These are phyloP conservation scores for Persicaria maculosa DNA, from an alignment of 148 eudicot species.

Conservation along the genomic window DNA sequence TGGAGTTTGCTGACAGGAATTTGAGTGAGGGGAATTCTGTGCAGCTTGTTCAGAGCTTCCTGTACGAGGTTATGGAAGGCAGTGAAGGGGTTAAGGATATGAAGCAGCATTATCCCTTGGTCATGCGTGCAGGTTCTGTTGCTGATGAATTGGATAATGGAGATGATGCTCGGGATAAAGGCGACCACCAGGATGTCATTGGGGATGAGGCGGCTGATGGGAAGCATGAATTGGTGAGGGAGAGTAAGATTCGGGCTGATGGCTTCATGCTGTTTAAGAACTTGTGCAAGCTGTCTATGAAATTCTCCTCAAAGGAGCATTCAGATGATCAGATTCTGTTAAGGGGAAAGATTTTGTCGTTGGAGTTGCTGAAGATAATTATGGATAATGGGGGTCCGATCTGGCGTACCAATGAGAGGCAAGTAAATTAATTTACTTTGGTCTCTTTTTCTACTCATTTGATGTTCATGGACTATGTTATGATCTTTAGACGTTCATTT, in stretches of 20 bases:
- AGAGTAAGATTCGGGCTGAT: constrained; percentile 68
- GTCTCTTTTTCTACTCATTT: neutral
- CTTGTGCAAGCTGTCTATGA: constrained; percentile 92
- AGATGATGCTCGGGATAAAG: constrained; percentile 16
- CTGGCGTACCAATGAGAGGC: constrained; percentile 91
- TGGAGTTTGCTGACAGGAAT: constrained; percentile 84
- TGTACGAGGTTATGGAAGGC: constrained; percentile 60
- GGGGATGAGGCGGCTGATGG: constrained; percentile 22
- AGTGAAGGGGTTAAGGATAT: constrained; percentile 31
- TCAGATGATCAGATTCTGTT: constrained; percentile 84
- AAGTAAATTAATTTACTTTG: constrained; percentile 19
- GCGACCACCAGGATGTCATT: constrained; percentile 15
- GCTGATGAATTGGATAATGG: constrained; percentile 18
- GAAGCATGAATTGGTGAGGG: constrained; percentile 20
- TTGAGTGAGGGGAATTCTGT: constrained; percentile 88
- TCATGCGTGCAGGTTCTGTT: neutral
- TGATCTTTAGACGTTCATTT: neutral
- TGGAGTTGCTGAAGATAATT: constrained; percentile 84
- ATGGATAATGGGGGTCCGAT: constrained; percentile 75
- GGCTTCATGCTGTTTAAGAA: constrained; percentile 80
- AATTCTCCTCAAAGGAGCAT: constrained; percentile 79
- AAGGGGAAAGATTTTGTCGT: constrained; percentile 84
- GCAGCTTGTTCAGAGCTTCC: constrained; percentile 60
- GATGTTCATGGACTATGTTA: neutral
- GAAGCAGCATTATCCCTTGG: constrained; percentile 14